phyloP scores from a whole-genome alignment of 2,329 filamentous ascomycete species.

The Fusarium irregulare region DNA sequence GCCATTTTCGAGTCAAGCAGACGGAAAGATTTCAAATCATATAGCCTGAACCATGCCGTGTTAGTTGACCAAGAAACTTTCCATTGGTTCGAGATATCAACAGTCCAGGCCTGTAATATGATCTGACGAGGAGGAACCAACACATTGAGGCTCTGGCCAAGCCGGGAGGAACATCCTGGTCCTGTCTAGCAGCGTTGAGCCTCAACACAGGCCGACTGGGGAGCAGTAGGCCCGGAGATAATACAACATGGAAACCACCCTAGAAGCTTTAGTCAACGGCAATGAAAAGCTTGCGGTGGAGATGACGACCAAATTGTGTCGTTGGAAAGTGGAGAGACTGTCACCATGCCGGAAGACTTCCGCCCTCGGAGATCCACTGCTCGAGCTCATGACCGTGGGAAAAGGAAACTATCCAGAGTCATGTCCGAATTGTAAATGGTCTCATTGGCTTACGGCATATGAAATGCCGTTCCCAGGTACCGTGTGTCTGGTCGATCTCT shows the following conservation, averaged over 20 bases:
- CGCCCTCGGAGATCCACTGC: slow-evolving; percentile 10
- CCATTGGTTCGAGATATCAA: neutral
- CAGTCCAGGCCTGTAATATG: neutral
- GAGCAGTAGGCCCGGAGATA: slow-evolving; percentile 12
- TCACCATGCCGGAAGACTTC: slow-evolving; percentile 25
- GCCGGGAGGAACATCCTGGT: slow-evolving; percentile 24
- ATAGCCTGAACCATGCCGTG: neutral
- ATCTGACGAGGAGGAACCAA: neutral
- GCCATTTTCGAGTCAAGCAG: slow-evolving; percentile 15
- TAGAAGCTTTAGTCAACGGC: slow-evolving; percentile 12
- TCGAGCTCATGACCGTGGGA: slow-evolving; percentile 6
- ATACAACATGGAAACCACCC: slow-evolving; percentile 7
- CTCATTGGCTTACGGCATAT: slow-evolving; percentile 25
- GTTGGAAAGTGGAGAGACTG: slow-evolving; percentile 25
- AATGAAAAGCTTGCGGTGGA: slow-evolving; percentile 24
- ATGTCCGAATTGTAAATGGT: slow-evolving; percentile 9
- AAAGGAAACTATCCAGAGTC: slow-evolving; percentile 21
- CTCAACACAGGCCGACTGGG: slow-evolving; percentile 19
- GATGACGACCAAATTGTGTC: slow-evolving; percentile 21
- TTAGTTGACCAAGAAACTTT: neutral
- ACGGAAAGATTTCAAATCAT: slow-evolving; percentile 16
- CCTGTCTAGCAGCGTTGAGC: slow-evolving; percentile 12
- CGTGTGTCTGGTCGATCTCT: slow-evolving; percentile 28
- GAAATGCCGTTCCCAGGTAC: slow-evolving; percentile 19
- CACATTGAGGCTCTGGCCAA: slow-evolving; percentile 26